Evolutionary conservation across 2,329 filamentous ascomycete genomes (phyloP), one percentile per base, ranked within the genome.

Genomic region (Teratosphaeria epicoccoides): DNA sequence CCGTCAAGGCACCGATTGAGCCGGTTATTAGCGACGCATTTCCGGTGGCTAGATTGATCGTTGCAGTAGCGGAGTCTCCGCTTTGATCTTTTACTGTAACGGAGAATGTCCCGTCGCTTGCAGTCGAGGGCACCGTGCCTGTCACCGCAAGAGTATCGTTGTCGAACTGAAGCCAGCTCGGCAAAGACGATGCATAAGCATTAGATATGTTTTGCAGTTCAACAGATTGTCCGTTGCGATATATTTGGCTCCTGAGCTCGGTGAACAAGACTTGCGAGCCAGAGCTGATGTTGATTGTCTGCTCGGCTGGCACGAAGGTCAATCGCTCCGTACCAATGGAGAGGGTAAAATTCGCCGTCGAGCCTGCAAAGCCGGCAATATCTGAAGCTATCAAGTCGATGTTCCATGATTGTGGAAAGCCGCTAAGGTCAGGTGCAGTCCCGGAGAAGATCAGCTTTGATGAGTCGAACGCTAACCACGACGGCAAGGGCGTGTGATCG

Each of bases 401-500:
- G 20, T 77, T 76, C 61, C 89, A 93, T 0, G 73, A 77, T 62
- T 94, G 84, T 3, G 88, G 84, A 6, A 82, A 81, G 26, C 83
- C 78, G 52, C 79, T 77, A 46, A 82, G 73, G 0, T 81, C 71
- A 1, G 88, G 88, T 1, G 84, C 85, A 28, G 70, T 79, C 23
- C 89, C 89, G 1, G 78, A 79, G 60, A 95, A 94, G 0, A 75
- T 76, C 37, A 95, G 70, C 0, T 69, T 74, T 1, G 65, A 65
- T 1, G 77, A 64, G 59, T 93, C 79, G 62, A 95, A 95, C n/a
- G 72, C 71, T 44, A 95, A 73, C 89, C 89, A 95, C 0, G 88
- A 83, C 20, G 89, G 89, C 29, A 95, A 71, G 29, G 89, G 88
- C n/a, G 85, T 87, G 62, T 87, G 86, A 62, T 91, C 79, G 4